A percentile compares a stretch with the other conserved stretches of the same genome.
Conservation (phyloP, 371 early-diverging fungal species). For the Mortierella sp. region DNA sequence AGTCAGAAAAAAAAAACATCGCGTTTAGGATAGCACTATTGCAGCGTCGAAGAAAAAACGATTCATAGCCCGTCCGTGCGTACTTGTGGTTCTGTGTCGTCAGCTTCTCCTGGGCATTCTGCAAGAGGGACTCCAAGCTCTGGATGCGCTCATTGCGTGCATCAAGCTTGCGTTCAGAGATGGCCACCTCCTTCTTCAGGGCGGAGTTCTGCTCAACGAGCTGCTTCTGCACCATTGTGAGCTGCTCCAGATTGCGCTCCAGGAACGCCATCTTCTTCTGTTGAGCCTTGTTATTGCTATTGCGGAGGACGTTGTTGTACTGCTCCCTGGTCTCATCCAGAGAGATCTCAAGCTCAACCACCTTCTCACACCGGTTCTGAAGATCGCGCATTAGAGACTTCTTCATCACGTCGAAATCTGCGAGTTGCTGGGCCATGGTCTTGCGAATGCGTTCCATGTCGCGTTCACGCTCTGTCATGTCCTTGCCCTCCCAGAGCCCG, state of each 20-base stretch:
- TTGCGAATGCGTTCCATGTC: conserved; percentile 90
- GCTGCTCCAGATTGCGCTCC: conserved; percentile 95
- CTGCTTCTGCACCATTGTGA: conserved; percentile 93
- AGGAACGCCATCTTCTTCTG: conserved; percentile 95
- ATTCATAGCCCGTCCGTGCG: not conserved
- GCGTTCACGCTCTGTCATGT: conserved; percentile 75
- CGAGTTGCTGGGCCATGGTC: conserved; percentile 91
- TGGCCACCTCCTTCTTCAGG: conserved; percentile 91
- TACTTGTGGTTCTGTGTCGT: conserved; percentile 87
- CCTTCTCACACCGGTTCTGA: conserved; percentile 94
- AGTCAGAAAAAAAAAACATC: not conserved
- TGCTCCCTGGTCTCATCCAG: conserved; percentile 94
- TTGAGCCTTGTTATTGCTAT: conserved; percentile 85
- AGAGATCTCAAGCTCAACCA: conserved; percentile 94
- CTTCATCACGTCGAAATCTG: conserved; percentile 96
- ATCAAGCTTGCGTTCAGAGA: conserved; percentile 90
- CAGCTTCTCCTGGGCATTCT: conserved; percentile 80
- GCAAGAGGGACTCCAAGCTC: conserved; percentile 86
- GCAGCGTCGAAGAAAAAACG: not conserved
- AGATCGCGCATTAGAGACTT: conserved; percentile 96
- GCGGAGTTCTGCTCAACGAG: conserved; percentile 94
- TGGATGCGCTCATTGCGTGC: conserved; percentile 95
- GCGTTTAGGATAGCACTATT: conserved; percentile 7
- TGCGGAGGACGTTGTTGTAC: conserved; percentile 84
- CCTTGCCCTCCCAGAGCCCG: conserved; percentile 56